These are phyloP conservation scores for Neonectria punicea DNA, from an alignment of 2,329 filamentous ascomycete genomes.

Conservation along the genomic window DNA sequence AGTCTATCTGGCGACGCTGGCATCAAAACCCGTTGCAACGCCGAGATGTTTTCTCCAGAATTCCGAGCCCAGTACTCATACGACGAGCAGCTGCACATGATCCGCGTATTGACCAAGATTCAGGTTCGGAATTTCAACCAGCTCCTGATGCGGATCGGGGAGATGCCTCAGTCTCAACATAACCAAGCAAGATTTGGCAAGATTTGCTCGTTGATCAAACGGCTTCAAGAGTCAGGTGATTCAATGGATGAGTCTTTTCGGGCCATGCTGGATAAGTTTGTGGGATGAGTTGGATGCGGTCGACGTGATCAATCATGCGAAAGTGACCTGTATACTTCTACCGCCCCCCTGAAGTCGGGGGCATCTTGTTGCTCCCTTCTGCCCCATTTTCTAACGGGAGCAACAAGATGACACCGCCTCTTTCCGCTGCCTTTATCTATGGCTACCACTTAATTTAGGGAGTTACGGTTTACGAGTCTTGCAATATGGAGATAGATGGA, in stretches of 20 bases:
- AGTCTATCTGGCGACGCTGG: slow-evolving; percentile 18
- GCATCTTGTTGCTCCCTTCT: too few relatives aligned
- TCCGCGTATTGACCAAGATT: slow-evolving; percentile 39
- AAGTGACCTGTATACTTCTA: too few relatives aligned
- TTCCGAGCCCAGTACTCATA: slow-evolving; percentile 41
- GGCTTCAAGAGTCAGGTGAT: slow-evolving; percentile 6
- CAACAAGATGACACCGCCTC: too few relatives aligned
- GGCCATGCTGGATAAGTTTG: slow-evolving; percentile 17
- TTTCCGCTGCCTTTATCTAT: too few relatives aligned
- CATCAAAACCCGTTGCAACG: slow-evolving; percentile 33
- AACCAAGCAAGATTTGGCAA: slow-evolving; percentile 18
- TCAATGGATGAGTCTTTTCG: slow-evolving; percentile 23
- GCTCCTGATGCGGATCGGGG: slow-evolving; percentile 33
- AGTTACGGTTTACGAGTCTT: too few relatives aligned
- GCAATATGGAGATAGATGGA: too few relatives aligned
- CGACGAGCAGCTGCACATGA: slow-evolving; percentile 46
- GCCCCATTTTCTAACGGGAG: too few relatives aligned
- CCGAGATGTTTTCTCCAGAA: slow-evolving; percentile 40
- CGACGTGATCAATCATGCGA: too few relatives aligned
- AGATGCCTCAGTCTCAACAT: slow-evolving; percentile 17
- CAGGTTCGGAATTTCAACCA: slow-evolving; percentile 41
- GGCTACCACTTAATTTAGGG: too few relatives aligned
- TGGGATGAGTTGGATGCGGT: not conserved
- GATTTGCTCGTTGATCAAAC: slow-evolving; percentile 11
- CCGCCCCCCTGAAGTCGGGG: too few relatives aligned